Evolutionary conservation across 345 rosid genomes (phyloP), one percentile per base, ranked within the genome.

Genomic region (Eucalyptus sp.): DNA sequence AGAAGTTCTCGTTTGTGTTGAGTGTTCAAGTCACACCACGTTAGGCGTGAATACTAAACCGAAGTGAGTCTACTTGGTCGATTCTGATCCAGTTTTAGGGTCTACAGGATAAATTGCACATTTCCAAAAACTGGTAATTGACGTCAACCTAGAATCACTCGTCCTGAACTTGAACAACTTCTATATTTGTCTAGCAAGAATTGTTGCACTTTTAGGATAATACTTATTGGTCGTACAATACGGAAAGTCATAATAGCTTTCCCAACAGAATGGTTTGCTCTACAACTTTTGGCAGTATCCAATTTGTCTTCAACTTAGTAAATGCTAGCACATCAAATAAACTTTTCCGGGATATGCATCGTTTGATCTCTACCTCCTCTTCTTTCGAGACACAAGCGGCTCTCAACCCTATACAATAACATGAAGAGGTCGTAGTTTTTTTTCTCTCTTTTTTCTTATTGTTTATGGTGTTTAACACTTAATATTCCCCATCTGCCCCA

Each of bases 401-500:
- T 62, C 33, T 29, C 33, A 62, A 62, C 16, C 14, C 8, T 0
- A 4, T 4, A 29, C 7, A 62, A 13, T 29, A 27, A 29, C 1
- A 0, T 13, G 33, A 62, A 62, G 71, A 62, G n/a, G 71, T 7
- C 5, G 2, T 3, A 62, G 8, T 3, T 60, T 60, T 27, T 60
- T 9, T 5, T 27, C 2, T 60, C 1, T 3, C 2, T 11, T 24
- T 10, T 3, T 8, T 7, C n/a, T 20, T 0, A 3, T 0, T 56
- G 12, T 64, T n/a, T 7, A 64, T 62, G 71, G 9, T 0, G 31
- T 29, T 86, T 79, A 29, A 92, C 91, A 86, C 44, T n/a, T 86
- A 86, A 86, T 71, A 91, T 91, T 90, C 86, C 94, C 94, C 68
- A 91, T 88, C 88, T 92, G 93, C 79, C 92, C 93, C 60, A 94